phyloP scores from a whole-genome alignment of 177 flowering plant genomes.

The Vitis hybrid region DNA sequence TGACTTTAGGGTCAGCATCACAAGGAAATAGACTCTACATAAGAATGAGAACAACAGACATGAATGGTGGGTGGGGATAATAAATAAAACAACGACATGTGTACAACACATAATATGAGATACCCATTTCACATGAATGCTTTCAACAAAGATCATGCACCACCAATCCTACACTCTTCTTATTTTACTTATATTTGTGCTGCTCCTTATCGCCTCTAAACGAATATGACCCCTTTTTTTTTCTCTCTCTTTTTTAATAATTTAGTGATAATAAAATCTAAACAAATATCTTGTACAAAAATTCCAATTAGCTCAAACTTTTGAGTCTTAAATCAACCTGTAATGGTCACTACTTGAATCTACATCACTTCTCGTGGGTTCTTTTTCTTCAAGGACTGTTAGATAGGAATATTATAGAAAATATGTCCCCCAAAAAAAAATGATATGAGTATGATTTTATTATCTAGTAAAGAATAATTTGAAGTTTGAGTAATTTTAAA shows the following conservation, averaged over 20 bases:
- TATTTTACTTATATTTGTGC: background rate
- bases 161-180: background rate
- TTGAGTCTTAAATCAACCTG: background rate
- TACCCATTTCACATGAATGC: constrained; percentile 11
- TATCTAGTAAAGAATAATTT: too few species aligned
- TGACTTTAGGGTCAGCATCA: constrained; percentile 21
- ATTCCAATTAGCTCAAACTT: background rate
- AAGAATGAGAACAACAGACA: constrained; percentile 13
- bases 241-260: too few species aligned
- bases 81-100: constrained; percentile 24
- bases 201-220: background rate
- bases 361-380: too few species aligned
- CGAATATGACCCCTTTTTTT: too few species aligned
- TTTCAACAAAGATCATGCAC: constrained; percentile 8
- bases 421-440: background rate
- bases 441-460: background rate
- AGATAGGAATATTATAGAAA: too few species aligned
- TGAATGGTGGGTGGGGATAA: constrained; percentile 24
- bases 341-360: too few species aligned
- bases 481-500: too few species aligned
- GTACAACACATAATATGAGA: constrained; percentile 6
- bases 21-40: constrained; percentile 22
- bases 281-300: background rate
- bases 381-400: too few species aligned
- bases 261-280: too few species aligned